Base-by-base conservation (phyloP, 202 grass and related monocot genomes). In the Dendrocalamus latiflorus region DNA sequence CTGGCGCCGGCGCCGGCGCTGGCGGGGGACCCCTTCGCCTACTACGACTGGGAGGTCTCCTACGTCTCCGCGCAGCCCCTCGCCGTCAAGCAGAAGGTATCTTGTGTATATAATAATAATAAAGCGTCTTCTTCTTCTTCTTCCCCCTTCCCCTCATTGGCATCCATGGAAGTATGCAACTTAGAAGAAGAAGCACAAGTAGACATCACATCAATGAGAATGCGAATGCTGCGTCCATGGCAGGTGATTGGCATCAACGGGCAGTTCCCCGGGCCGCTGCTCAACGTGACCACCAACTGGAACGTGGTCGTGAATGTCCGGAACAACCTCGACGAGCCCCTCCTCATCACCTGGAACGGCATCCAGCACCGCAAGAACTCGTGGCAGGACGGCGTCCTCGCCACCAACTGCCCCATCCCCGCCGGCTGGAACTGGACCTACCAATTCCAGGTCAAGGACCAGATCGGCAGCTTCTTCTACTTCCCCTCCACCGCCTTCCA, bases 211-310 rank as follows among this genome's bases (percentile, higher is more conserved):
- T 44, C 34, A 48, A 48, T 17, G 5, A 18, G 5, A 50, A 50
- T 50, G 48, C 6, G 6, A 50, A 50, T 50, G 48, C 48, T 50
- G 5, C 15, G 6, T 50, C 6, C 2, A 10, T 25, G 8, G 10
- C 75, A 90, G 93, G 90, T 95, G 13, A 95, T 98, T 83, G 95
- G 75, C 66, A 85, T 98, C 83, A 88, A 91, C 74, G 90, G 90
- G 16, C 88, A 92, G 79, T 90, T 91, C 79, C 92, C 90, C 16
- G 92, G 95, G 17, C 95, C 90, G 63, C 15, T 83, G 74, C 36
- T 98, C 70, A 98, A 90, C 94, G 89, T 93, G 77, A 95, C 92
- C 6, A 98, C 95, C 78, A 98, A 98, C 74, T 95, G 95, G 95
- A 98, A 98, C 85, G 88, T 90, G 67, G 82, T 95, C 70, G 81